Base-by-base conservation (phyloP, 1,284 basidiomycete species). In the Chondrostereum purpureum region DNA sequence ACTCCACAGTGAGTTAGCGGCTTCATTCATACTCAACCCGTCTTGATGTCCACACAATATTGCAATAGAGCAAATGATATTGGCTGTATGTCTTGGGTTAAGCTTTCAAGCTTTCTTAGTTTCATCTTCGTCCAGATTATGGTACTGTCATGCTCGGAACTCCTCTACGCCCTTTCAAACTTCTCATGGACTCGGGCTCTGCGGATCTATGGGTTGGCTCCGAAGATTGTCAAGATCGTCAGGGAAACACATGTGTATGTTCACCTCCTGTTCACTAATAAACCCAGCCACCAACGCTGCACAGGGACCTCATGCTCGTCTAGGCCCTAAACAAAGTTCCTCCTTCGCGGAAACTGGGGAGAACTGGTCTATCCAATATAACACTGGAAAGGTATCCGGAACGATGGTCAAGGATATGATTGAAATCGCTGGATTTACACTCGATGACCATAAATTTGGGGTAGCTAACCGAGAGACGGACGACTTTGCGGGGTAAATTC, bases 101-200 rank as follows among this genome's bases (percentile, higher is more conserved):
- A n/a, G n/a, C n/a, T n/a, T n/a, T n/a, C n/a, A n/a, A n/a, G n/a
- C 27, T 31, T 31, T n/a, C 27, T 31, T 31, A 8, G 27, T 8
- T 8, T 31, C 27, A 31, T n/a, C 27, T 31, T 8, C n/a, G 27
- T n/a, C 8, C n/a, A 31, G 27, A 31, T n/a, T 31, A 31, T n/a
- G 27, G 27, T 8, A 31, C 27, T n/a, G 27, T 31, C 27, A 31
- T 31, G 27, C 27, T 88, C 45, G 84, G 84, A 27, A 80, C 78
- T 4, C 78, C 78, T 19, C 67, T 74, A 1, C 60, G 55, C 31
- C 55, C 71, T 49, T 88, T 83, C 63, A 67, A 69, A 19, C 54
- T 88, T 50, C 68, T 88, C 38, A 76, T 82, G 68, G 84, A 88
- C 63, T 79, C 79, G 16, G 84, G 85, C 24, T 83, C 77, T 3